These are phyloP conservation scores for Deinandra increscens DNA, from an alignment of 129 eudicot species.

Conservation along the genomic window DNA sequence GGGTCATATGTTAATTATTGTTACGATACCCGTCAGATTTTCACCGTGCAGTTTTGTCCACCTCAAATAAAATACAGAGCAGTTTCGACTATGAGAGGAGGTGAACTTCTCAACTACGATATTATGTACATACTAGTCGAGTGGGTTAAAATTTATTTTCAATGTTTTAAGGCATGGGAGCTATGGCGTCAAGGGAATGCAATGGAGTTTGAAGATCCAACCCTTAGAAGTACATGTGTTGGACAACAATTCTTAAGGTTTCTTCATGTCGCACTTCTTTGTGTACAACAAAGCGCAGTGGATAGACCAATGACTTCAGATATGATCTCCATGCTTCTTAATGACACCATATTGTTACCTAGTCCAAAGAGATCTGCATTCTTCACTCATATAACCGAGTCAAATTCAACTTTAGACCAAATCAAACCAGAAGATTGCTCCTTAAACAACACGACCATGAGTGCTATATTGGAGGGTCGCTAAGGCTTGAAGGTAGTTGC, in stretches of 20 bases:
- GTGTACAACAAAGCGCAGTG: conserved; percentile 42
- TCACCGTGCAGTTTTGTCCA: too few relatives aligned
- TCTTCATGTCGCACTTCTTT: conserved; percentile 42
- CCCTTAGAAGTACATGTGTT: conserved; percentile 20
- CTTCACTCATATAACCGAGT: neutral
- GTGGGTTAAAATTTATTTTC: neutral
- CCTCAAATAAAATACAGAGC: too few relatives aligned
- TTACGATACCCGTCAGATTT: too few relatives aligned
- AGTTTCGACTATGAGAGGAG: conserved; percentile 20
- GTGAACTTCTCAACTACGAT: conserved; percentile 9
- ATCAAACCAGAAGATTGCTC: conserved; percentile 1
- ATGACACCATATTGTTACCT: conserved; percentile 33
- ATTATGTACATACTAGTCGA: neutral
- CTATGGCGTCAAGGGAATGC: conserved; percentile 38
- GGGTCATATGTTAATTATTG: too few relatives aligned
- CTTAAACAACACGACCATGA: conserved; percentile 20
- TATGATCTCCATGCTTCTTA: conserved; percentile 39
- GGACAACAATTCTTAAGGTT: conserved; percentile 31
- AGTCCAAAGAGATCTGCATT: conserved; percentile 48
- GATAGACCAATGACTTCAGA: conserved; percentile 45
- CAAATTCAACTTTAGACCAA: neutral
- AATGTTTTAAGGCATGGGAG: conserved; percentile 32
- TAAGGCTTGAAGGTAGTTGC: neutral
- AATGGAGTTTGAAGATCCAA: conserved; percentile 34
- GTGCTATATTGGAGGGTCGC: conserved; percentile 18